These are phyloP conservation scores for Fusarium falciforme DNA, from an alignment of 2,329 filamentous ascomycete species.

Conservation along the genomic window DNA sequence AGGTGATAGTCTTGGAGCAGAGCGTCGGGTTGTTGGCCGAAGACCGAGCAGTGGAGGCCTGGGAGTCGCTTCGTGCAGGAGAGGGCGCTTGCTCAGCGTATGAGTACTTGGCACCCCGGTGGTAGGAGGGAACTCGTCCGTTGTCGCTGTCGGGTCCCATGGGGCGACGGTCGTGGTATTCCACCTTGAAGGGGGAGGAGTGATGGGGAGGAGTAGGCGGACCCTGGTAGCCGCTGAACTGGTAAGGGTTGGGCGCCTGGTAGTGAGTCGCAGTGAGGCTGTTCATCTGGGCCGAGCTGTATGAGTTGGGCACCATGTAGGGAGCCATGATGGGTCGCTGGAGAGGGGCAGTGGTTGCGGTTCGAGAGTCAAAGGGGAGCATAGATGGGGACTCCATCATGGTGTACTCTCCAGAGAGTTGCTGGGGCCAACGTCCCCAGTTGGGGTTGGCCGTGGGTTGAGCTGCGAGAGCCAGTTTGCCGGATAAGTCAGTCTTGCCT, in stretches of 20 bases:
- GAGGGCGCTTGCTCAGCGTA: conserved; percentile 50
- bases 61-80: conserved; percentile 49
- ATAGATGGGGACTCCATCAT: conserved; percentile 61
- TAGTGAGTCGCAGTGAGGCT: conserved; percentile 58
- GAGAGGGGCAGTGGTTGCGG: conserved; percentile 51
- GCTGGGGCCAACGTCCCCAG: conserved; percentile 68
- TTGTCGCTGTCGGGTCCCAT: conserved; percentile 39
- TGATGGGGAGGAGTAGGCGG: conserved; percentile 49
- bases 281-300: conserved; percentile 56
- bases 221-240: conserved; percentile 57
- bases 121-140: conserved; percentile 39
- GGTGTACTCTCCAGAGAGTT: conserved; percentile 59
- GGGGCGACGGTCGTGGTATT: conserved; percentile 48
- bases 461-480: conserved; percentile 60
- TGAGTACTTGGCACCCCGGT: conserved; percentile 43
- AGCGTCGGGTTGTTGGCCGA: conserved; percentile 43
- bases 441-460: conserved; percentile 56
- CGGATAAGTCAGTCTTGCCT: conserved; percentile 39
- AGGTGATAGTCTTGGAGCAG: conserved; percentile 55
- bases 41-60: conserved; percentile 43
- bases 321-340: conserved; percentile 58
- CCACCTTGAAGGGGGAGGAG: conserved; percentile 49
- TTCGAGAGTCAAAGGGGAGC: conserved; percentile 62
- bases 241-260: conserved; percentile 55
- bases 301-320: conserved; percentile 59